phyloP scores from a whole-genome alignment of 2,329 filamentous ascomycete species.

The Tricladium varicosporioides region DNA sequence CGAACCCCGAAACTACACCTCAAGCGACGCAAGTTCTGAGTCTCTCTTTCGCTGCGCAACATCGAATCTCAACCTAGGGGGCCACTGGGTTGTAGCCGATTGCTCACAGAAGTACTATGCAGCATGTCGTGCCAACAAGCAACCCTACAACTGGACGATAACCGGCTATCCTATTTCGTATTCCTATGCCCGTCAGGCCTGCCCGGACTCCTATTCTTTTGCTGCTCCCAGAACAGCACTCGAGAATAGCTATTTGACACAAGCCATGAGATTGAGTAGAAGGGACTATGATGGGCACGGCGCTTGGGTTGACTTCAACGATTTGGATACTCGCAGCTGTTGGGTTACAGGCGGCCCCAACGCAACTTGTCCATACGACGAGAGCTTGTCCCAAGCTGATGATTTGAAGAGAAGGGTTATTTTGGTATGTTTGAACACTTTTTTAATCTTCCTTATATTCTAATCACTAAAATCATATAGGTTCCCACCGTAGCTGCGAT shows the following conservation, averaged over 20 bases:
- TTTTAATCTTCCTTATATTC: neutral
- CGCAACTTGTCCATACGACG: constrained; percentile 56
- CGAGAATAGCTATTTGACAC: constrained; percentile 57
- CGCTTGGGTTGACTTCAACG: constrained; percentile 62
- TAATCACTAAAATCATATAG: constrained; percentile 30
- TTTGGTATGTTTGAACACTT: constrained; percentile 21
- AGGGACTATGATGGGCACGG: constrained; percentile 32
- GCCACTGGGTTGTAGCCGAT: constrained; percentile 57
- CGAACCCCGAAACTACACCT: constrained; percentile 50
- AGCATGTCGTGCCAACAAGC: constrained; percentile 52
- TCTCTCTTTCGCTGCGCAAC: constrained; percentile 53
- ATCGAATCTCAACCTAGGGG: constrained; percentile 42
- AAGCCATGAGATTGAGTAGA: constrained; percentile 25
- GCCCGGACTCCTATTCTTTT: constrained; percentile 49
- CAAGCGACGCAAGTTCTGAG: constrained; percentile 27
- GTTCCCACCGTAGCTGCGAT: constrained; percentile 62
- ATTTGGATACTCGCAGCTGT: constrained; percentile 52
- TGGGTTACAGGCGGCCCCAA: constrained; percentile 59
- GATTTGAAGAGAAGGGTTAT: constrained; percentile 46
- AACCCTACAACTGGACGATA: constrained; percentile 59
- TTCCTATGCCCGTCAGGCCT: constrained; percentile 43
- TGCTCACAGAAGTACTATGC: constrained; percentile 50
- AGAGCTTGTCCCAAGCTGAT: constrained; percentile 34
- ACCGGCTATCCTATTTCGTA: constrained; percentile 43
- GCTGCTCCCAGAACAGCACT: constrained; percentile 58